These are phyloP conservation scores for Cucumis cinereus DNA, from an alignment of 306 rosid genomes.

Conservation along the genomic window DNA sequence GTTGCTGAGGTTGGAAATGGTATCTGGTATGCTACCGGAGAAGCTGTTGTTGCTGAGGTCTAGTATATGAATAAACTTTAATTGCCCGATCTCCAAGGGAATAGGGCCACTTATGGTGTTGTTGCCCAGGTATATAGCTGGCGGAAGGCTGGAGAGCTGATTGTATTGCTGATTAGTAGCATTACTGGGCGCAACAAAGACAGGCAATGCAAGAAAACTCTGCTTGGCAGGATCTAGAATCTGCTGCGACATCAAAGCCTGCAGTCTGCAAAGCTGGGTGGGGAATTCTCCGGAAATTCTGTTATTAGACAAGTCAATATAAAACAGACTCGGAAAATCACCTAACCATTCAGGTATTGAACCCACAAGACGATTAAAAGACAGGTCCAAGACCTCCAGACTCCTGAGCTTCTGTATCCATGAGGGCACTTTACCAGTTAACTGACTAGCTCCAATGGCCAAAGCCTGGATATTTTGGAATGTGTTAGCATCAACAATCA, in stretches of 20 bases:
- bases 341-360: slow-evolving; percentile 68
- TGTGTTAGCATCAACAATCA: slow-evolving; percentile 31
- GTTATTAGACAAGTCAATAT: slow-evolving; percentile 66
- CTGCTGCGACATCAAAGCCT: slow-evolving; percentile 25
- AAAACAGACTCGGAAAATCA: slow-evolving; percentile 54
- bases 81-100: slow-evolving; percentile 51
- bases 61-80: slow-evolving; percentile 49
- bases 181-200: slow-evolving; percentile 58
- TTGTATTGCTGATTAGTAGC: slow-evolving; percentile 62
- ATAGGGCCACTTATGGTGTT: slow-evolving; percentile 54
- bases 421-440: slow-evolving; percentile 59
- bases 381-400: slow-evolving; percentile 69
- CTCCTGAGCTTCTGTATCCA: slow-evolving; percentile 54
- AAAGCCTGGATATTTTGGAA: slow-evolving; percentile 61
- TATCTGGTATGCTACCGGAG: slow-evolving; percentile 59
- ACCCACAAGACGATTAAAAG: slow-evolving; percentile 44
- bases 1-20: slow-evolving; percentile 49
- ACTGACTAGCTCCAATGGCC: slow-evolving; percentile 61
- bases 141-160: slow-evolving; percentile 69
- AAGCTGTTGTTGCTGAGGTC: slow-evolving; percentile 51
- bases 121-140: slow-evolving; percentile 50
- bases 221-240: slow-evolving; percentile 22
- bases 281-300: slow-evolving; percentile 50
- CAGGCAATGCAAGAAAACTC: slow-evolving; percentile 68
- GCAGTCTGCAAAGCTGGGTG: slow-evolving; percentile 34